Base-by-base conservation (phyloP, 768 basidiomycete genomes). In the Boletus rex-veris region DNA sequence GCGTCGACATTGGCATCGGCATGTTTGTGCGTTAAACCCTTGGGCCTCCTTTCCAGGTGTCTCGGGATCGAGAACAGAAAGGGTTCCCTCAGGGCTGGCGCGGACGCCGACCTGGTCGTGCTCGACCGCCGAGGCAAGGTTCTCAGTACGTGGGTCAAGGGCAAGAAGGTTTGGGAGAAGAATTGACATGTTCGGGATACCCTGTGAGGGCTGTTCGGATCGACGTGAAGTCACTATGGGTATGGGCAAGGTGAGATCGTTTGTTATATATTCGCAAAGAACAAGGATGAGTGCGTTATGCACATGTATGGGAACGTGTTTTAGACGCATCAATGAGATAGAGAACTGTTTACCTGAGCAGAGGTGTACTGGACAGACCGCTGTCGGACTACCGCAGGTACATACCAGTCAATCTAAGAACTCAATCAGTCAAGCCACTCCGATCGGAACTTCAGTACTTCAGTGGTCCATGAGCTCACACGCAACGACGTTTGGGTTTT, bases 21-120 rank as follows among this genome's bases (percentile, higher is more conserved):
- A 6, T 18, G n/a, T 18, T 6, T 14, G 14, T 38, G 37, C 14
- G 14, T 7, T 16, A 38, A 18, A 16, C n/a, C 9, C 15, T 16
- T 38, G 10, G 16, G 5, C 14, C n/a, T n/a, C 10, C 21, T 43
- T 35, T 55, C 0, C 52, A 88, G 86, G 58, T 87, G 88, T 66
- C 79, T 96, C 18, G 84, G 88, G 16, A 88, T 91, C 50, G 85
- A 88, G 68, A 73, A 84, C 53, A 81, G 73, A 60, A 96, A 94
- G 72, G 92, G 93, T 21, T 87, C 87, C 18, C 74, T 95, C 21
- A 79, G 85, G 45, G 73, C 87, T 1, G 92, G 90, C n/a, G 89
- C 84, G 30, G 88, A 94, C 66, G 93, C 92, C 9, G 93, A 96
- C 71, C 72, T 96, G 36, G 81, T 85, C 37, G 82, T 94, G 26